Evolutionary conservation across 2,329 filamentous ascomycete species (phyloP).

Genomic region (Neofusicoccum kwambonambiense): DNA sequence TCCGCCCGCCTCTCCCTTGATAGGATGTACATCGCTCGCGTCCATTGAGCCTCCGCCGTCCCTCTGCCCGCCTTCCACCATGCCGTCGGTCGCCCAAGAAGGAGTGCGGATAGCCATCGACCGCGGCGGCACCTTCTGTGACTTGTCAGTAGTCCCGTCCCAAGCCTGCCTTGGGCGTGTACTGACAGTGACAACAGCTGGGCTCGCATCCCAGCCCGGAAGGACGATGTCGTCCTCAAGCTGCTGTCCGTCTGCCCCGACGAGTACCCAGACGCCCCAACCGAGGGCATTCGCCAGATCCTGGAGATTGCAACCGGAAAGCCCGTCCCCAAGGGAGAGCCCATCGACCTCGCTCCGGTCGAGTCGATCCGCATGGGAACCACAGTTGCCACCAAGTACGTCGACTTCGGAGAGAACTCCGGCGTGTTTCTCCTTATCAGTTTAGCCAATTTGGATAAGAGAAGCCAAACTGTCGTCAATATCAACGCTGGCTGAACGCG

Average conservation of each 20-base stretch:
- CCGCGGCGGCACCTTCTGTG: constrained; percentile 24
- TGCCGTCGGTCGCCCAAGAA: constrained; percentile 17
- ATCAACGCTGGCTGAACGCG: neutral
- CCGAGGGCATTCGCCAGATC: constrained; percentile 33
- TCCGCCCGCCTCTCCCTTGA: neutral
- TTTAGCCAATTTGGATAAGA: neutral
- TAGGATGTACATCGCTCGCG: neutral
- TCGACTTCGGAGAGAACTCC: neutral
- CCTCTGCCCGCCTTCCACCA: neutral
- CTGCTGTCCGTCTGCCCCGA: constrained; percentile 30
- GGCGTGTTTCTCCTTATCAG: neutral
- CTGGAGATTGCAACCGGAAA: constrained; percentile 23
- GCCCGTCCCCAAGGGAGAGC: constrained; percentile 23
- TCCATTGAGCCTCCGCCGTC: neutral
- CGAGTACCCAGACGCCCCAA: constrained; percentile 34
- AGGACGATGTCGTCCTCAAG: constrained; percentile 58
- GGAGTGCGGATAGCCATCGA: constrained; percentile 74
- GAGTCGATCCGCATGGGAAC: constrained; percentile 27
- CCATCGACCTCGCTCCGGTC: constrained; percentile 25
- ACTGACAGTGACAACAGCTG: constrained; percentile 47
- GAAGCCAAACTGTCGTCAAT: neutral
- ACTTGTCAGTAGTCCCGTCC: neutral
- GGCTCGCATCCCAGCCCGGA: constrained; percentile 87
- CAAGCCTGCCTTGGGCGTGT: neutral
- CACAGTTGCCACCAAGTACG: constrained; percentile 79